Percentiles rank a stretch among this genome's conserved stretches.
Evolutionary conservation across 495 filamentous ascomycete genomes (phyloP).

Genomic region (Corynascus novoguineensis): DNA sequence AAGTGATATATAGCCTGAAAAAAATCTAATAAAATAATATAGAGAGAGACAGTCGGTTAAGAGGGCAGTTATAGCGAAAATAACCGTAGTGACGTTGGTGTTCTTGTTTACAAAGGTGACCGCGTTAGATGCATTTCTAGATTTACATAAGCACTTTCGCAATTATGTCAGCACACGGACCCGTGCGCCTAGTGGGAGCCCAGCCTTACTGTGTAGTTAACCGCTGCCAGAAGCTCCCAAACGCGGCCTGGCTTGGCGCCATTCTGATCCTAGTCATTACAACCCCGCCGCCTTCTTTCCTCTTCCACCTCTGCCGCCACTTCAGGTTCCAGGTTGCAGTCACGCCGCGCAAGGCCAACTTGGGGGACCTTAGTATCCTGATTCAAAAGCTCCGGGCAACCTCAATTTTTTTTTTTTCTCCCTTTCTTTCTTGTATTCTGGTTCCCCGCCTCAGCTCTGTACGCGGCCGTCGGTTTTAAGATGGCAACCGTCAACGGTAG

Average conservation of each 20-base stretch:
- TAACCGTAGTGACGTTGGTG: no score
- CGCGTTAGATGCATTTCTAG: no score
- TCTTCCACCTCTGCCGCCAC: conserved; percentile 21
- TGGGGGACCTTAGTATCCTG: neutral
- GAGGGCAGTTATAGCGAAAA: no score
- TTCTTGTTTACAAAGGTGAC: no score
- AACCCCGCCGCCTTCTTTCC: conserved; percentile 23
- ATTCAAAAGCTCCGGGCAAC: neutral
- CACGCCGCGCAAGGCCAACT: conserved; percentile 18
- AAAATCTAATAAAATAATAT: no score
- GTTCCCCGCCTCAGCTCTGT: no score
- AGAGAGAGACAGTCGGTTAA: no score
- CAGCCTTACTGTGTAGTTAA: no score
- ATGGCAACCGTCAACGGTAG: conserved; percentile 31
- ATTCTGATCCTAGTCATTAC: neutral
- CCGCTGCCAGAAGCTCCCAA: neutral
- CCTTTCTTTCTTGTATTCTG: neutral
- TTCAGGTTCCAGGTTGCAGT: neutral
- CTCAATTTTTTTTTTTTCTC: neutral
- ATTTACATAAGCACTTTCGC: no score
- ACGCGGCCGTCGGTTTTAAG: neutral
- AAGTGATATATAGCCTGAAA: no score
- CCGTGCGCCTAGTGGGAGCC: no score
- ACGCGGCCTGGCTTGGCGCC: conserved; percentile 2
- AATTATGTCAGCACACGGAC: no score